Evolutionary conservation across 805 yeast genomes (phyloP).

Genomic region (Metschnikowia similis): DNA sequence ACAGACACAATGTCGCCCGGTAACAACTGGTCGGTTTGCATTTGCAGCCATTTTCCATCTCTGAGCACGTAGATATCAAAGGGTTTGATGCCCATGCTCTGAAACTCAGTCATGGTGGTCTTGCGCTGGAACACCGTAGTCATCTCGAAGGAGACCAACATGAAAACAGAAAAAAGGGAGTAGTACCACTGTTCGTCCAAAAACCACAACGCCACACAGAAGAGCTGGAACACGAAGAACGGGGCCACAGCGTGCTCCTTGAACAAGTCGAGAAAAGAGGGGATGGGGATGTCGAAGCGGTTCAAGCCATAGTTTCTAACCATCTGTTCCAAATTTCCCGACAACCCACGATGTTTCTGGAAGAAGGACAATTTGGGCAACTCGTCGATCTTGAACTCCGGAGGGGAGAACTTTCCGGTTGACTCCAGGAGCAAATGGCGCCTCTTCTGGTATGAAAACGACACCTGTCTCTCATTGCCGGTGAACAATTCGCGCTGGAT

Average conservation of each 20-base stretch:
- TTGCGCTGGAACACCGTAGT: conserved; percentile 95
- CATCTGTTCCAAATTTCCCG: conserved; percentile 47
- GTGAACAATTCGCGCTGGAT: conserved; percentile 53
- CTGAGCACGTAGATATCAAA: conserved; percentile 73
- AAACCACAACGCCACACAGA: conserved; percentile 93
- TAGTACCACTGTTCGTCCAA: conserved; percentile 97
- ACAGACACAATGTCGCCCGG: conserved; percentile 92
- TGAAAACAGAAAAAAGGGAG: conserved; percentile 84
- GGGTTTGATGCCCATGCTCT: conserved; percentile 96
- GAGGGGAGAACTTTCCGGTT: conserved; percentile 65
- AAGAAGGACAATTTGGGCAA: conserved; percentile 53
- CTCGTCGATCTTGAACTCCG: conserved; percentile 66
- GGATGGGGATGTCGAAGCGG: conserved; percentile 91
- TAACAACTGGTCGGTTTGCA: conserved; percentile 69
- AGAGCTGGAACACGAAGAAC: conserved; percentile 92
- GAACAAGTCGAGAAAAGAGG: conserved; percentile 84
- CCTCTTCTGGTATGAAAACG: conserved; percentile 88
- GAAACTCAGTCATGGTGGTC: conserved; percentile 89
- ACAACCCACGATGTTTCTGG: conserved; percentile 53
- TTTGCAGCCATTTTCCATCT: conserved; percentile 60
- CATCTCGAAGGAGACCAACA: conserved; percentile 89
- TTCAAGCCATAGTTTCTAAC: conserved; percentile 74
- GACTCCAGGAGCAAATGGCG: conserved; percentile 68
- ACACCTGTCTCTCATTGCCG: conserved; percentile 58
- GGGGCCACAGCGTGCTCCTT: conserved; percentile 98